phyloP scores from a whole-genome alignment of 2,329 filamentous ascomycete genomes.

The Podosphaera leucotricha region DNA sequence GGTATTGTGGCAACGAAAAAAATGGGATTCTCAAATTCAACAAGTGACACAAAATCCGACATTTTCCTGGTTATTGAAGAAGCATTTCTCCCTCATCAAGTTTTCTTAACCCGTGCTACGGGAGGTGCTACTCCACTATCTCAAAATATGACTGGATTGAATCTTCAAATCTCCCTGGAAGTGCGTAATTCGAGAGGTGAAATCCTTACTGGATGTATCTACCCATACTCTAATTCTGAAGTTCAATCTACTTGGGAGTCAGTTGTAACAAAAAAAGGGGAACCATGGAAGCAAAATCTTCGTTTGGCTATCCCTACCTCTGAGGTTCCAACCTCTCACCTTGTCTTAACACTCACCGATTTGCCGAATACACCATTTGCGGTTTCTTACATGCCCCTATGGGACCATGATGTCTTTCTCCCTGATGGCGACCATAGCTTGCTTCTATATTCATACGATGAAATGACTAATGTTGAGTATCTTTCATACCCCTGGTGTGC shows the following conservation, averaged over 20 bases:
- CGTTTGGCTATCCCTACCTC: constrained; percentile 55
- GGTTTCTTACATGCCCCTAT: constrained; percentile 76
- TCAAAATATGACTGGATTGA: constrained; percentile 36
- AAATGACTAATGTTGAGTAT: constrained; percentile 64
- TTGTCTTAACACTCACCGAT: constrained; percentile 78
- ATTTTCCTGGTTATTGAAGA: constrained; percentile 78
- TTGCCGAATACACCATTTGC: constrained; percentile 74
- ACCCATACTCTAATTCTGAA: constrained; percentile 57
- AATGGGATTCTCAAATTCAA: constrained; percentile 83
- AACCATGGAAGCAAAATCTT: constrained; percentile 73
- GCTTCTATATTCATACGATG: constrained; percentile 75
- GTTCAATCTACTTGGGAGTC: constrained; percentile 75
- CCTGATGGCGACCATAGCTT: constrained; percentile 63
- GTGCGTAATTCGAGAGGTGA: constrained; percentile 59
- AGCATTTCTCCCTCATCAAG: constrained; percentile 55
- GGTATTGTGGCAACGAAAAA: constrained; percentile 61
- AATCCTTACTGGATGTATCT: constrained; percentile 72
- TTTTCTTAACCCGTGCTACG: constrained; percentile 36
- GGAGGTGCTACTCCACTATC: constrained; percentile 38
- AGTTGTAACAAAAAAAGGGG: constrained; percentile 52
- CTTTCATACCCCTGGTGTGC: constrained; percentile 61
- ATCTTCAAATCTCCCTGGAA: constrained; percentile 73
- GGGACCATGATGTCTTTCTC: constrained; percentile 78
- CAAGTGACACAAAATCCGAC: constrained; percentile 69
- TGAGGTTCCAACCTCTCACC: constrained; percentile 61